Evolutionary conservation across 1,284 basidiomycete genomes (phyloP), one percentile per base, ranked within the genome.

Genomic region (Microstroma glucosiphilum): DNA sequence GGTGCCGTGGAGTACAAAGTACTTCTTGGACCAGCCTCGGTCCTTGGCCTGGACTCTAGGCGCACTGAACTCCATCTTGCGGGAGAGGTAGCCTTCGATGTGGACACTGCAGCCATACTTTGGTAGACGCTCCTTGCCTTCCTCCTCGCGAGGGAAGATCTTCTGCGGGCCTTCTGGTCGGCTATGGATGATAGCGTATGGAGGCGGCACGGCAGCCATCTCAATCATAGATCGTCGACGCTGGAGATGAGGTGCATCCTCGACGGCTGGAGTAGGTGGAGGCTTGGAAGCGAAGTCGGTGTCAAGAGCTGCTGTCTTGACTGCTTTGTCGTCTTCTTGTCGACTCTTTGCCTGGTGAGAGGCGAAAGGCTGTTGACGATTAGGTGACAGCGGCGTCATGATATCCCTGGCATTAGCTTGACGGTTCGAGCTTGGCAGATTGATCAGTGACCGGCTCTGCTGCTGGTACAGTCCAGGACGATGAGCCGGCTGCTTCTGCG

Each of bases 1-100:
- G 6, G 94, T 98, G 46, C 94, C 96, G 76, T 96, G 91, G 48
- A 99, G 81, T 67, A 96, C 90, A 79, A 92, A 90, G 73, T 94
- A 85, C 64, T 88, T 86, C 58, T 89, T 84, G 69, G 88, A 86
- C 94, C 94, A 99, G 74, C 90, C 90, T 42, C 96, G 84, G 76
- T 96, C 92, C 75, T 84, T 86, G 17, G 92, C 88, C 78, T 94
- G 91, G 2, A 91, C 83, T 9, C 91, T 91, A 0, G 92, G 91
- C 15, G 85, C 82, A 1, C 81, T 82, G 78, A 98, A 97, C 82
- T 99, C 94, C 88, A 94, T 87, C 84, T 99, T 99, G 58, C 91
- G 86, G 4, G 89, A 89, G 82, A 99, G 85, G 65, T 88, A 85
- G 1, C 89, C 91, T 57, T 87, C 85, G 69, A 98, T 86, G 78